Conservation (phyloP, 257 asterid species). For the Vinca minor region DNA sequence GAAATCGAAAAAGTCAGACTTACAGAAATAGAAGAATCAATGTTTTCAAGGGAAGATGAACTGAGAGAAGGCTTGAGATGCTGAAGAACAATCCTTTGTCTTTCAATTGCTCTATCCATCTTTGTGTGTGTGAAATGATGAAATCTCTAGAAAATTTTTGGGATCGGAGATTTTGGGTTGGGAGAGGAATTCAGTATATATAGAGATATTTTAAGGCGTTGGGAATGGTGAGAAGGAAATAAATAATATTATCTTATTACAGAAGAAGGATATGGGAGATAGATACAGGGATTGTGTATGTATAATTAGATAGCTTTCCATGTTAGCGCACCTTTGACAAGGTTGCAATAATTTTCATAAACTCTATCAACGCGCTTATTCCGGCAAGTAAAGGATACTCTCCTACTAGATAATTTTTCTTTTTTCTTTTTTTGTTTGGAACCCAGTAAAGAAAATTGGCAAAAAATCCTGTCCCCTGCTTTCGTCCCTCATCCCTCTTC, state of each 20-base stretch:
- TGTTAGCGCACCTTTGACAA: neutral
- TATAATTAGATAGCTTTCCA: neutral
- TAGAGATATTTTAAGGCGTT: neutral
- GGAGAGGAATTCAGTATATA: neutral
- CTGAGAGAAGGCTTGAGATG: conserved; percentile 78
- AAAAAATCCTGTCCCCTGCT: no score
- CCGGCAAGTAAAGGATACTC: neutral
- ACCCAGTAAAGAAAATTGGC: no score
- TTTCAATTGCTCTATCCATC: conserved; percentile 74
- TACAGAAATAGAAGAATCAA: conserved; percentile 61
- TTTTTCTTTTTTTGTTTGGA: no score
- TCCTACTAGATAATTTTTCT: no score
- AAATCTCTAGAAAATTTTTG: neutral
- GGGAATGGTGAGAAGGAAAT: conserved; percentile 7
- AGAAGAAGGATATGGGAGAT: neutral
- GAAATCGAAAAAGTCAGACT: conserved; percentile 16
- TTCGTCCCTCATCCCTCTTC: no score
- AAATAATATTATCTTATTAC: neutral
- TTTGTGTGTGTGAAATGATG: neutral
- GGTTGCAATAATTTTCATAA: neutral
- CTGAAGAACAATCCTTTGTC: conserved; percentile 72
- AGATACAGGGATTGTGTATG: neutral
- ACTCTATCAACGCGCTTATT: neutral
- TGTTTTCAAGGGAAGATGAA: conserved; percentile 61
- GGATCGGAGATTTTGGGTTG: fast-evolving